A percentile compares a stretch with the other conserved stretches of the same genome.
Evolutionary conservation across 1,284 basidiomycete genomes (phyloP).

Genomic region (Sanghuangporus baumii): DNA sequence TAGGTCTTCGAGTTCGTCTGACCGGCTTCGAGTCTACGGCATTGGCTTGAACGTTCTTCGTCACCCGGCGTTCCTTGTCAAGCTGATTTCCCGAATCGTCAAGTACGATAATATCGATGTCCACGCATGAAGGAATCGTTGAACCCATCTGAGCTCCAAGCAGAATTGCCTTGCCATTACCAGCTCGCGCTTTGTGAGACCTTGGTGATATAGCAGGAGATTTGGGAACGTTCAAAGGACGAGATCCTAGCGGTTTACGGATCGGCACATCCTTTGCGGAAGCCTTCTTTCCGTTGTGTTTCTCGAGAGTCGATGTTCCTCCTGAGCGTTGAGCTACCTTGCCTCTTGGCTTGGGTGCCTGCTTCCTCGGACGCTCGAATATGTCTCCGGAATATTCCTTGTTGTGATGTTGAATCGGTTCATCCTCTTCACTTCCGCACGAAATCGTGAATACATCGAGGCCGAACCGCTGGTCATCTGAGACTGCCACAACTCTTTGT

Average conservation of each 20-base stretch:
- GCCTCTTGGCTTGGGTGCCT: neutral
- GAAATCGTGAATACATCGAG: neutral
- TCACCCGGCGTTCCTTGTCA: constrained; percentile 42
- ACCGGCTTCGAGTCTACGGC: neutral
- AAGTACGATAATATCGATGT: constrained; percentile 61
- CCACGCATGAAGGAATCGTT: constrained; percentile 41
- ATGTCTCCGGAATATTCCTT: neutral
- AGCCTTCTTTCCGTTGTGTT: neutral
- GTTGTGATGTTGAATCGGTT: too few relatives aligned
- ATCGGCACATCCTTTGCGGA: neutral
- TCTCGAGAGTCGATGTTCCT: neutral
- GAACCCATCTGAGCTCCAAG: constrained; percentile 30
- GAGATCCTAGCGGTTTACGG: neutral
- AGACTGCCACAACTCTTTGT: constrained; percentile 13
- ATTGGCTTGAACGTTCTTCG: constrained; percentile 23
- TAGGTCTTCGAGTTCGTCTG: neutral
- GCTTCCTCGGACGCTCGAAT: neutral
- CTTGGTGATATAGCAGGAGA: neutral
- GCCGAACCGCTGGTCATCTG: neutral
- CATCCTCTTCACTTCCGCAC: neutral
- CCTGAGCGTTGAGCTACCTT: neutral
- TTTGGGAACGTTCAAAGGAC: neutral
- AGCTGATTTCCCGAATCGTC: constrained; percentile 53
- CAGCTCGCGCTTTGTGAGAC: neutral
- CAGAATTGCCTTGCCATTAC: constrained; percentile 23